phyloP scores from a whole-genome alignment of 1,284 basidiomycete genomes.

The Coriolopsis trogii region DNA sequence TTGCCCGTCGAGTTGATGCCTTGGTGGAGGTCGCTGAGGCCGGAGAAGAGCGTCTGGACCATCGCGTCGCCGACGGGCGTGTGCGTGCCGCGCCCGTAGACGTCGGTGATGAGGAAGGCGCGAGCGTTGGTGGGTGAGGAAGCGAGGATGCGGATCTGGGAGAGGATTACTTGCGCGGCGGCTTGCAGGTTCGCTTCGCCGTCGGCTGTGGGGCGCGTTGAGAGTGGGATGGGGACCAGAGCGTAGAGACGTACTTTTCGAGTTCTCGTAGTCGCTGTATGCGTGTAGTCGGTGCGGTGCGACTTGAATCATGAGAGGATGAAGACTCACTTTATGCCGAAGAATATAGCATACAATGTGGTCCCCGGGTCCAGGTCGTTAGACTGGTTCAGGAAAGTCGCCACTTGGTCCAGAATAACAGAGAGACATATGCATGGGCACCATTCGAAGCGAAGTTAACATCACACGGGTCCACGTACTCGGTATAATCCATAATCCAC shows the following conservation, averaged over 20 bases:
- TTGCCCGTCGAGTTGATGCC: conserved; percentile 13
- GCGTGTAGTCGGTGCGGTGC: not conserved
- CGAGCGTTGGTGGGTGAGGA: conserved; percentile 33
- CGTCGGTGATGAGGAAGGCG: conserved; percentile 36
- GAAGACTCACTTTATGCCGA: conserved; percentile 38
- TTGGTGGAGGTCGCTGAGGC: conserved; percentile 24
- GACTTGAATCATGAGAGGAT: not conserved
- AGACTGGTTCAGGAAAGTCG: conserved; percentile 35
- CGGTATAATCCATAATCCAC: not conserved
- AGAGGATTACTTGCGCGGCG: conserved; percentile 38
- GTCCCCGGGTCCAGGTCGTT: conserved; percentile 35
- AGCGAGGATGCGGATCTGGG: conserved; percentile 35
- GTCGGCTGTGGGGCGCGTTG: conserved; percentile 27
- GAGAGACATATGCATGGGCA: not conserved
- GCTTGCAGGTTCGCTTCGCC: conserved; percentile 36
- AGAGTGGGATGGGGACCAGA: not conserved
- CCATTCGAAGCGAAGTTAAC: not conserved
- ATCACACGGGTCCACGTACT: not conserved
- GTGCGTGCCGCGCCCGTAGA: conserved; percentile 34
- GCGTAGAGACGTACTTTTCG: conserved; percentile 25
- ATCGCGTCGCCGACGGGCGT: conserved; percentile 33
- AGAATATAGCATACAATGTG: conserved; percentile 40
- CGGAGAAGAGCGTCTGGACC: conserved; percentile 34
- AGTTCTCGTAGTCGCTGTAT: conserved; percentile 34
- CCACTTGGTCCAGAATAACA: conserved; percentile 19